These are phyloP conservation scores for Fragaria nilgerrensis DNA, from an alignment of 306 rosid species.

Conservation along the genomic window DNA sequence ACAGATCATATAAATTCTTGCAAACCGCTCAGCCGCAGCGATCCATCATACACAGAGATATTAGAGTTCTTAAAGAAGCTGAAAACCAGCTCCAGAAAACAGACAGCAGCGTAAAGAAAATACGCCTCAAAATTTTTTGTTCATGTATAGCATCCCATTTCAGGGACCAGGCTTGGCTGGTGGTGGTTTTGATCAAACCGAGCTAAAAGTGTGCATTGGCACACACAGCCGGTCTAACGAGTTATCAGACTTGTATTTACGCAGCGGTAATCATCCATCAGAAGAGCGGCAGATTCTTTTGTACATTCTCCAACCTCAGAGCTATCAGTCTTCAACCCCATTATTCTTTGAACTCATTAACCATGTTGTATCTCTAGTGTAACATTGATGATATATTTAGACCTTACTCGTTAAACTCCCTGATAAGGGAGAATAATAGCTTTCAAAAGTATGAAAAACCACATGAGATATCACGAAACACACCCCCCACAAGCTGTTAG, in stretches of 20 bases:
- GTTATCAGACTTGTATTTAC: neutral
- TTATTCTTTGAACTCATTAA: slow-evolving; percentile 20
- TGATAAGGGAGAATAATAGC: neutral
- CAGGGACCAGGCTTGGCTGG: neutral
- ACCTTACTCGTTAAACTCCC: neutral
- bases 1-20: slow-evolving; percentile 95
- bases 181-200: slow-evolving; percentile 2
- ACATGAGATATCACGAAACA: no score
- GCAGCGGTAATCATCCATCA: neutral
- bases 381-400: neutral
- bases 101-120: slow-evolving; percentile 7
- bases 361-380: slow-evolving; percentile 8
- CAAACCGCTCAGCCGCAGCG: slow-evolving; percentile 72
- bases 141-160: neutral
- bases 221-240: neutral
- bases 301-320: slow-evolving; percentile 8
- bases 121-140: neutral
- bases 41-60: slow-evolving; percentile 82
- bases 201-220: slow-evolving; percentile 6
- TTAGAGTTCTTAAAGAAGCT: slow-evolving; percentile 71
- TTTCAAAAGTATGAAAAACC: no score
- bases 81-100: slow-evolving; percentile 38
- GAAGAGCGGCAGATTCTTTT: slow-evolving; percentile 6
- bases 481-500: no score
- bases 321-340: slow-evolving; percentile 9